Evolutionary conservation across 1,284 basidiomycete genomes (phyloP).

Genomic region (Boletellus sp.): DNA sequence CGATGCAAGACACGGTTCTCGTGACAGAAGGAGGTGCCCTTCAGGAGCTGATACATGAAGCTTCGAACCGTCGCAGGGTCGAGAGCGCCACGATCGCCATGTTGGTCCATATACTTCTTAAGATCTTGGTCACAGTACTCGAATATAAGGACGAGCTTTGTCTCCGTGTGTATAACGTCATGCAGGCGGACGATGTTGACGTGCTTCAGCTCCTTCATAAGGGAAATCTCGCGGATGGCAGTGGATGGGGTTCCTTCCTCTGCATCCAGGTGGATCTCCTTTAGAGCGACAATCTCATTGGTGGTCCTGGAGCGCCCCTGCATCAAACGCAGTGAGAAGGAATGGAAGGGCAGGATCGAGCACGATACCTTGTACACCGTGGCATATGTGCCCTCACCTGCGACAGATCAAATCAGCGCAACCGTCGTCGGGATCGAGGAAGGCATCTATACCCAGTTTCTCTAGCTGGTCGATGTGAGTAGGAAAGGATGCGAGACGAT

Average conservation of each 20-base stretch:
- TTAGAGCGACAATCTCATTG: slow-evolving; percentile 87
- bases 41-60: slow-evolving; percentile 97
- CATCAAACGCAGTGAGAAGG: slow-evolving; percentile 11
- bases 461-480: slow-evolving; percentile 27
- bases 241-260: slow-evolving; percentile 95
- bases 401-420: slow-evolving; percentile 7
- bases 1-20: slow-evolving; percentile 97
- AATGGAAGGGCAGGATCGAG: not conserved
- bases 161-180: slow-evolving; percentile 98
- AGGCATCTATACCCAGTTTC: slow-evolving; percentile 27
- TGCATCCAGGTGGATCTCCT: slow-evolving; percentile 94
- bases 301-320: slow-evolving; percentile 83
- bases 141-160: slow-evolving; percentile 97
- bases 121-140: slow-evolving; percentile 98
- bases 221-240: slow-evolving; percentile 91
- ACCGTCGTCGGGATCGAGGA: not conserved
- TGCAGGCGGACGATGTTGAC: slow-evolving; percentile 94
- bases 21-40: slow-evolving; percentile 98
- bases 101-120: slow-evolving; percentile 99
- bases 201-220: slow-evolving; percentile 97
- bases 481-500: not conserved
- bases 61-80: slow-evolving; percentile 91
- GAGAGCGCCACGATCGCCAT: slow-evolving; percentile 93
- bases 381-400: slow-evolving; percentile 84
- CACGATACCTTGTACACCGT: slow-evolving; percentile 82